Base-by-base conservation (phyloP, 2,329 filamentous ascomycete genomes). In the Neoascochyta sp. region DNA sequence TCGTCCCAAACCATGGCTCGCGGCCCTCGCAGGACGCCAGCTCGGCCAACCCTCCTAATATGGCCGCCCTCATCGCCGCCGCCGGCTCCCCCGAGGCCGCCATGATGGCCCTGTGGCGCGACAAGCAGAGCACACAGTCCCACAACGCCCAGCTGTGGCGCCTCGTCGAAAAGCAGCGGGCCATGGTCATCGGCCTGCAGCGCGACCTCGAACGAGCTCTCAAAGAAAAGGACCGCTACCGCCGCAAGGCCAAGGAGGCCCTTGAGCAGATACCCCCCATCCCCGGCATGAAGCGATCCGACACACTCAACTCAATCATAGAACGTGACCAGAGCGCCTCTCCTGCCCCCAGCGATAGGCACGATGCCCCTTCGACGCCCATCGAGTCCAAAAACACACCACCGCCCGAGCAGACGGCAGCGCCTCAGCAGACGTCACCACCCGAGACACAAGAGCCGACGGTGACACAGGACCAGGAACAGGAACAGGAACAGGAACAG, bases 91-190 rank as follows among this genome's bases (percentile, higher is more conserved):
- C 89, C 10, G 90, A 98, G 59, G 86, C 85, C 5, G 83, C 93
- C 4, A 86, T 98, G 38, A 78, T 87, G 47, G 86, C 92, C 52
- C 69, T 98, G 27, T 68, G 95, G 43, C 93, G 86, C 58, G 92
- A 98, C 58, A 96, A 95, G 62, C 80, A 90, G 42, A 84, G 86
- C 27, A 84, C 88, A 32, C 78, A 86, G 4, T 83, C 86, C 47
- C 92, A 96, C 57, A 96, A 96, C 58, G 73, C 81, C 11, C 90
- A 98, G 60, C 68, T 98, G 52, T 98, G 92, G 92, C 82, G 88
- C 28, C 68, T 98, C 25, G 88, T 98, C 27, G 90, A 96, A 62
- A 96, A 98, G 68, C 92, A 98, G 63, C 76, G 90, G 41, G 80
- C 87, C 10, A 89, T 98, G 80, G 88, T 98, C 32, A 65, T 95